Base-by-base conservation (phyloP, 2,329 filamentous ascomycete genomes). In the Herpotrichia juniperi region DNA sequence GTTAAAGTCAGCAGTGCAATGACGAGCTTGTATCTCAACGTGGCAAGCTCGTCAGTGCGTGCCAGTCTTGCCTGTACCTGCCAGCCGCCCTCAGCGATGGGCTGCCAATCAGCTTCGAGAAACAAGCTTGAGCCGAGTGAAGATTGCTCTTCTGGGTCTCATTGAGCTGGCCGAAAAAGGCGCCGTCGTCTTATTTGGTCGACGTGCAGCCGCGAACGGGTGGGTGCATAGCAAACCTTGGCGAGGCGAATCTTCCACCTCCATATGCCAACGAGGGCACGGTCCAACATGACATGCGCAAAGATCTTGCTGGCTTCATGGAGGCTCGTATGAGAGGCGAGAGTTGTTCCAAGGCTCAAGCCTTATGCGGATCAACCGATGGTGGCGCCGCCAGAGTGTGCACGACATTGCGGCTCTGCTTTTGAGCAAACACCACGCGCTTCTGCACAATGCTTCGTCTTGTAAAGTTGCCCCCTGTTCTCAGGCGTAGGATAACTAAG, bases 141-240 rank as follows among this genome's bases (percentile, higher is more conserved):
- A 57, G 62, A 59, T 64, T 68, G 66, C 60, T 66, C 45, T 52
- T 60, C 51, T 58, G 40, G 61, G 61, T 47, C 59, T 63, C 63
- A 53, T 52, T 67, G 66, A 63, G 66, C 53, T 69, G 68, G 65
- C 62, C 37, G 32, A 30, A 55, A 54, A 50, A 44, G 45, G 46
- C 53, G 54, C 50, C 56, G 51, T 62, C 54, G 51, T 55, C 59
- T 55, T 63, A 61, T 66, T 70, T 68, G 68, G 60, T 49, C 56
- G 59, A 54, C 56, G 51, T 65, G 56, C 62, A 67, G 54, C 56
- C 42, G 61, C 62, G 57, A 63, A 64, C 67, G 67, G 67, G 45
- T 63, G 50, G 34, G 26, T 62, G 63, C 63, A 59, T 64, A 50
- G 57, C 61, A 62, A 58, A 46, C 52, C 66, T 61, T 64, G 58